phyloP scores from a whole-genome alignment of 352 stramenopile species.

The Globisporangium apiculatum region DNA sequence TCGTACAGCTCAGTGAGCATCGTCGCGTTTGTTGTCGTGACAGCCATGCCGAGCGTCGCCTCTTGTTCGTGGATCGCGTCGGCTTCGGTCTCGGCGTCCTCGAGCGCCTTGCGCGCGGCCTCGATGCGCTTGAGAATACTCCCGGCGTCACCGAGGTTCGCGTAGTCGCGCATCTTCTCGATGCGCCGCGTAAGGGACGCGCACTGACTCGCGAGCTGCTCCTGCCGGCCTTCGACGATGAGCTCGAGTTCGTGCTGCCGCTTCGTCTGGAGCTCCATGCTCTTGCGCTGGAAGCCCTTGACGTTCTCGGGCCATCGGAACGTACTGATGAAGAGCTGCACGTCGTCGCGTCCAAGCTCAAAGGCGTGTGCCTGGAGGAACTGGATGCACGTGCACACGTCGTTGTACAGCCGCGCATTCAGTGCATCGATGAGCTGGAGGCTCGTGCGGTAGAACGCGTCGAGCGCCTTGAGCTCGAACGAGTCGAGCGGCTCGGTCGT shows the following conservation, averaged over 20 bases:
- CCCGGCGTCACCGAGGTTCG: constrained; percentile 68
- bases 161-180: constrained; percentile 88
- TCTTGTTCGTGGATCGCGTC: constrained; percentile 88
- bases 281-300: constrained; percentile 88
- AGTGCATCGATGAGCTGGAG: constrained; percentile 65
- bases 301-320: constrained; percentile 90
- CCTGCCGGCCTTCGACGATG: constrained; percentile 84
- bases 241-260: constrained; percentile 87
- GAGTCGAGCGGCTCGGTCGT: constrained; percentile 86
- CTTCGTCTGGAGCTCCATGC: constrained; percentile 87
- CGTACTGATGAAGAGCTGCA: constrained; percentile 87
- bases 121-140: constrained; percentile 83
- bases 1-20: constrained; percentile 68
- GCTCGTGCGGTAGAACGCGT: constrained; percentile 79
- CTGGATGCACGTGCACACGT: constrained; percentile 69
- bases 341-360: constrained; percentile 81
- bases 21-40: constrained; percentile 71
- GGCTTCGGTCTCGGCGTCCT: constrained; percentile 75
- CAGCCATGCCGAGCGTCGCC: constrained; percentile 72
- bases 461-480: constrained; percentile 84
- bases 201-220: constrained; percentile 81
- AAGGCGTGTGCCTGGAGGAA: constrained; percentile 89
- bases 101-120: constrained; percentile 63
- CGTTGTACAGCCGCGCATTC: constrained; percentile 66
- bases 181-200: constrained; percentile 75